Conservation (phyloP, 2,329 filamentous ascomycete species). For the Madurella fahalii region DNA sequence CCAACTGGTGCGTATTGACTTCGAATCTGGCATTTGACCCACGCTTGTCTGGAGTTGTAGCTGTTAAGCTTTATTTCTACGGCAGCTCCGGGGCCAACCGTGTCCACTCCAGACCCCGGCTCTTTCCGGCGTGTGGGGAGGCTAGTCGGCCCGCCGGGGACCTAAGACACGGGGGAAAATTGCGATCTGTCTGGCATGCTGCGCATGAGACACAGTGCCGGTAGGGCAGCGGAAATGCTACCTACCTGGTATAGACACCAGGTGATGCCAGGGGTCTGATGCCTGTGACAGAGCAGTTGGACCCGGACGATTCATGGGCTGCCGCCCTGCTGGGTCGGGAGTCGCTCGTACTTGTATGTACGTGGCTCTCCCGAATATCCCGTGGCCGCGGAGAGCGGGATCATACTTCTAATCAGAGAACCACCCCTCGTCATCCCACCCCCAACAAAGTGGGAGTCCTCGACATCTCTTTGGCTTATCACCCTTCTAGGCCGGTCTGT, state of each 20-base stretch:
- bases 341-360: too few species aligned
- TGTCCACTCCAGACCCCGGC: too few species aligned
- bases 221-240: neutral
- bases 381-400: neutral
- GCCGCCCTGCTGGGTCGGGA: too few species aligned
- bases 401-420: constrained; percentile 1
- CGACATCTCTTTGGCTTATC: neutral
- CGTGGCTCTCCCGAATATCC: too few species aligned
- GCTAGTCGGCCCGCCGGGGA: neutral
- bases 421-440: constrained; percentile 1
- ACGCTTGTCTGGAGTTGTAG: too few species aligned
- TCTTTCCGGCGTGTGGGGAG: too few species aligned
- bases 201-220: neutral
- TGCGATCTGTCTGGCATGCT: neutral
- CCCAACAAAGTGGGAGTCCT: too few species aligned
- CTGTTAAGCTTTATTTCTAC: too few species aligned
- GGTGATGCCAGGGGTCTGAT: neutral
- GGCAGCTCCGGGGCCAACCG: too few species aligned
- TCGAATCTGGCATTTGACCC: too few species aligned
- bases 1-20: too few species aligned
- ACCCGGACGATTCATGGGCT: too few species aligned
- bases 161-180: neutral
- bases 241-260: neutral
- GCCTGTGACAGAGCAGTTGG: neutral
- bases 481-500: constrained; percentile 6